Evolutionary conservation across 1,284 basidiomycete genomes (phyloP).

Genomic region (Puccinia novopanici): DNA sequence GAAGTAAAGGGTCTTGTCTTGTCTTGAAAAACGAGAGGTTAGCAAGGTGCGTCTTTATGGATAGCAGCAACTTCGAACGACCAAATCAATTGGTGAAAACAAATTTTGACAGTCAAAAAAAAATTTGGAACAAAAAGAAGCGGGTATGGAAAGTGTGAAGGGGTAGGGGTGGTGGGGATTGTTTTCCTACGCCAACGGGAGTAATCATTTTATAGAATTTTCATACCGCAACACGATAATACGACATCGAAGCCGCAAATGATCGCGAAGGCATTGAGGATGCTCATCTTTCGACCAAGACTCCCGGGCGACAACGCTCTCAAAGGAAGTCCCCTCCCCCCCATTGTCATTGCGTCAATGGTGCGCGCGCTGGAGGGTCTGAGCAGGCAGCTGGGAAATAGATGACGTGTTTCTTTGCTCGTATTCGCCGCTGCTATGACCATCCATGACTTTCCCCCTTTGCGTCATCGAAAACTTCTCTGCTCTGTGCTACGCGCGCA

Average conservation of each 20-base stretch:
- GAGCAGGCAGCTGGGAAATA: neutral
- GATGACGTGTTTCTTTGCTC: neutral
- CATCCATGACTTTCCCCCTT: neutral
- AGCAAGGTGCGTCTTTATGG: neutral
- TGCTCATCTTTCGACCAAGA: neutral
- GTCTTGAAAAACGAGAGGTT: neutral
- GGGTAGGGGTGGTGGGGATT: neutral
- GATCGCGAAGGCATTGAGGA: neutral
- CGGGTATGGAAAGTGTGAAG: neutral
- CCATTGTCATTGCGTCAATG: neutral
- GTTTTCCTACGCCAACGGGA: neutral
- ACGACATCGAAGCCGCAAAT: neutral
- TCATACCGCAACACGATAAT: neutral
- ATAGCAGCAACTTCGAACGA: neutral
- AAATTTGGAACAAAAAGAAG: neutral
- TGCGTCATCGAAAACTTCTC: neutral
- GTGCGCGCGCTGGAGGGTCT: neutral
- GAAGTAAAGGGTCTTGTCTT: neutral
- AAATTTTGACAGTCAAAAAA: neutral
- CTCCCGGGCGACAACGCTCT: neutral
- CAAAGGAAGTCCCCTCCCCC: neutral
- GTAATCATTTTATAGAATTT: neutral
- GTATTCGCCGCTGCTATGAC: neutral
- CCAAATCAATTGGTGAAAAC: neutral
- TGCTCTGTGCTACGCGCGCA: neutral